Evolutionary conservation across 108 stramenopile genomes (phyloP).

Genomic region (Parietichytrium sp.): DNA sequence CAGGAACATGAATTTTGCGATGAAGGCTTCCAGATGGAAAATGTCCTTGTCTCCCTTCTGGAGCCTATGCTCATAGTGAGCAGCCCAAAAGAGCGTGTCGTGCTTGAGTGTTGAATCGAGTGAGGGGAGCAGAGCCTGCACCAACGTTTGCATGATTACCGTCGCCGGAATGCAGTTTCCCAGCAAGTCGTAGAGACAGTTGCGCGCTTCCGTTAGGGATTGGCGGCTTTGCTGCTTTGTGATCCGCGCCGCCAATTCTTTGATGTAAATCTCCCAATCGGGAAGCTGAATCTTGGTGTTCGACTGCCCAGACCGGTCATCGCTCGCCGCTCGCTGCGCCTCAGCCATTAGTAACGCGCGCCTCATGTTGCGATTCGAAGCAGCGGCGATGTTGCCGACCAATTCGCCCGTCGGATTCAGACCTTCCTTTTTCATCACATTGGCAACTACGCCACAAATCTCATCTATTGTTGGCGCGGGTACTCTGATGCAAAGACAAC

Average conservation of each 20-base stretch:
- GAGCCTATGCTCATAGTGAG: slow-evolving; percentile 92
- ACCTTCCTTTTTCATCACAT: slow-evolving; percentile 73
- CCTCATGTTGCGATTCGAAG: slow-evolving; percentile 84
- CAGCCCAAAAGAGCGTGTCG: slow-evolving; percentile 86
- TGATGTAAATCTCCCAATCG: slow-evolving; percentile 95
- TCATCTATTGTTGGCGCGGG: slow-evolving; percentile 67
- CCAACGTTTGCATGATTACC: slow-evolving; percentile 83
- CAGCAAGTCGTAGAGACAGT: slow-evolving; percentile 92
- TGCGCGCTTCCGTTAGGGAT: slow-evolving; percentile 60
- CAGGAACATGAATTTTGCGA: slow-evolving; percentile 87
- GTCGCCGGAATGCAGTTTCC: slow-evolving; percentile 94
- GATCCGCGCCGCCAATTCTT: slow-evolving; percentile 72
- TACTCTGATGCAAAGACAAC: slow-evolving; percentile 92
- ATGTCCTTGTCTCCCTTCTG: slow-evolving; percentile 91
- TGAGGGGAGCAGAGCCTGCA: slow-evolving; percentile 73
- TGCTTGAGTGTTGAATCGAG: slow-evolving; percentile 82
- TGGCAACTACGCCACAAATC: slow-evolving; percentile 73
- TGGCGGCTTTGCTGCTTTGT: neutral
- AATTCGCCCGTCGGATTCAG: slow-evolving; percentile 67
- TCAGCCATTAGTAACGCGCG: slow-evolving; percentile 95
- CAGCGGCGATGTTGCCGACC: slow-evolving; percentile 73
- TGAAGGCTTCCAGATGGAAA: slow-evolving; percentile 96
- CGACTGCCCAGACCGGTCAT: too few species aligned
- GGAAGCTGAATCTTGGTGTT: slow-evolving; percentile 25
- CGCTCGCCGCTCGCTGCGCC: slow-evolving; percentile 51